These are phyloP conservation scores for Amphirosellinia nigrospora DNA, from an alignment of 495 filamentous ascomycete species.

Conservation along the genomic window DNA sequence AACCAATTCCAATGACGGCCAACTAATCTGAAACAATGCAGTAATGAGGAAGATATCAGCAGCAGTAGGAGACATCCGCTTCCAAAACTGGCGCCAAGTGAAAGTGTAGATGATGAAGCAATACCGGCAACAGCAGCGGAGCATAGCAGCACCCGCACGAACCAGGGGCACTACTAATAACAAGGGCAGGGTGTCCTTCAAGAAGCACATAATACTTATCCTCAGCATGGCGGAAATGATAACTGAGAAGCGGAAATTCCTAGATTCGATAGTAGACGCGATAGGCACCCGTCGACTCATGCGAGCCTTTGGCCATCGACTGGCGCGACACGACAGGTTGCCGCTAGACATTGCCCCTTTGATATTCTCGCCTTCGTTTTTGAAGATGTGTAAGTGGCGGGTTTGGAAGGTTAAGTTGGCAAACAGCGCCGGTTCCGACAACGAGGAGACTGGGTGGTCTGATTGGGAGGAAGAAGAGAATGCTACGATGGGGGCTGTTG, in stretches of 20 bases:
- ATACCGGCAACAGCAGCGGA: neutral
- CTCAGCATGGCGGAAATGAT: neutral
- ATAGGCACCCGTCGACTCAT: neutral
- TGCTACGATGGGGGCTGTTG: neutral
- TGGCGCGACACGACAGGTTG: neutral
- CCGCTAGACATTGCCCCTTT: constrained; percentile 5
- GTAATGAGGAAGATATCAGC: constrained; percentile 1
- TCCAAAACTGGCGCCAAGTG: constrained; percentile 9
- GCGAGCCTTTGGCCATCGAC: neutral
- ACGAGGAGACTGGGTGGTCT: constrained; percentile 1
- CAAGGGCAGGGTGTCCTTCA: no score
- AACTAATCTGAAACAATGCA: neutral
- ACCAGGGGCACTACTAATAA: neutral
- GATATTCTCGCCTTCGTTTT: constrained; percentile 10
- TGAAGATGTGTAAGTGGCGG: neutral
- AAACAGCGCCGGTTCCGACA: neutral
- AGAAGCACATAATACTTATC: neutral
- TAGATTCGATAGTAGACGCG: neutral
- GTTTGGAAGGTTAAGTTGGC: neutral
- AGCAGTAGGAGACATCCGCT: neutral
- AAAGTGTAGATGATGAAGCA: neutral
- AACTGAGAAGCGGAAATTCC: neutral
- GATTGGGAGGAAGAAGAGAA: constrained; percentile 3
- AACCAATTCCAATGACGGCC: no score
- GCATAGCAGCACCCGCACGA: neutral